Base-by-base conservation (phyloP, 345 rosid genomes). In the Iberis pinnata region DNA sequence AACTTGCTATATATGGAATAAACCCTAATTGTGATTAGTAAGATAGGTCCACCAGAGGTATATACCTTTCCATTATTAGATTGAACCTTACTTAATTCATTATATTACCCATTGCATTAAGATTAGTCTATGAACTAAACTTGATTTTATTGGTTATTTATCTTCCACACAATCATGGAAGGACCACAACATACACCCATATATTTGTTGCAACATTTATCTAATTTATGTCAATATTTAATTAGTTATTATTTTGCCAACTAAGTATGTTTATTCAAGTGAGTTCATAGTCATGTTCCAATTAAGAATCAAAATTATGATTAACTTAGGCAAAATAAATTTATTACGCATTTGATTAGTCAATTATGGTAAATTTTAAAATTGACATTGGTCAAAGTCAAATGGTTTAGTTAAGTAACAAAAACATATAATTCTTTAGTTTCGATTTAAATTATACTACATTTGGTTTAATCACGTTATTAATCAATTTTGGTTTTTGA, bases 121-220 rank as follows among this genome's bases (percentile, higher is more conserved):
- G 18, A 50, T 51, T 43, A 43, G 18, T 41, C 52, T 35, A 26
- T 10, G 26, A 52, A 59, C 60, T 59, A 52, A 59, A 45, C 41
- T 38, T 58, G 49, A 22, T 37, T 59, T 29, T 26, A 66, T 59
- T 51, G 65, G 70, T 52, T 45, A 52, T 58, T 44, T 57, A 18
- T 42, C 26, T 20, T 15, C 29, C 49, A 37, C 33, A 44, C 33
- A 52, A 43, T 59, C 53, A 58, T 58, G 43, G 37, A 59, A 67
- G 71, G 71, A 67, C 71, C 71, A 67, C 65, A 67, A 22, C 49
- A 59, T 32, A 59, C 50, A 59, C 20, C 26, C 41, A 58, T 65
- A 6, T 36, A 18, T 42, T 22, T 57, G 22, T 57, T 49, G 35
- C 47, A 52, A 43, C 53, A 65, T 48, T 8, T 20, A 38, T 32